Base-by-base conservation (phyloP, 2,329 filamentous ascomycete genomes). In the Colletotrichum graminicola region DNA sequence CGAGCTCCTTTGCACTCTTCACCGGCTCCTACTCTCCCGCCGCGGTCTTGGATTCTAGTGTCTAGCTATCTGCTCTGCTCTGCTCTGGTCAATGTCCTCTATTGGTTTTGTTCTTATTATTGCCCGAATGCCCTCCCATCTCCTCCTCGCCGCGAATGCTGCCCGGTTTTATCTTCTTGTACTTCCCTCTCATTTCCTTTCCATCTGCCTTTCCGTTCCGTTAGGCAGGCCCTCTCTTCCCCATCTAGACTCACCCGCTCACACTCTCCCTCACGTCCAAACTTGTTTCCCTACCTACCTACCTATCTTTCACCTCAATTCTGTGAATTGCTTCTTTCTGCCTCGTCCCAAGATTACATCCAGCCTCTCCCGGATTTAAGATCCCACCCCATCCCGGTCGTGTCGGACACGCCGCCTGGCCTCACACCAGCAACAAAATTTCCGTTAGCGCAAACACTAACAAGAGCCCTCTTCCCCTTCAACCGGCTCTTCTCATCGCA, bases 51-150 rank as follows among this genome's bases (percentile, higher is more conserved):
- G 3, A 21, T n/a, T 7, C 5, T 21, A 36, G 34, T 36, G 34
- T 36, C 36, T 39, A 8, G 41, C 41, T 43, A 23, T 41, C 36
- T 41, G n/a, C 34, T 41, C 36, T 41, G n/a, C 10, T 43, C 49
- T 41, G 18, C 11, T 29, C 39, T 61, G 57, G 41, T 43, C 34
- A 62, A 52, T 29, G 60, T 21, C 49, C 18, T 21, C 49, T 59
- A 39, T 56, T 59, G 36, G 68, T 71, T 34, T 72, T 72, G 23
- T 72, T 67, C 68, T 68, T 72, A 72, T 69, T 63, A 63, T 41
- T 41, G 36, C 65, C 54, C 65, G 59, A 72, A 72, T 72, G 34
- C 60, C 69, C 69, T 69, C 69, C 54, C 39, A 39, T 45, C 39
- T 34, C 32, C 23, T 11, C 29, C 32, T 64, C 54, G 26, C 18